A percentile compares a stretch with the other conserved stretches of the same genome.
phyloP scores from a whole-genome alignment of 345 rosid genomes.

The Euclidium syriacum region DNA sequence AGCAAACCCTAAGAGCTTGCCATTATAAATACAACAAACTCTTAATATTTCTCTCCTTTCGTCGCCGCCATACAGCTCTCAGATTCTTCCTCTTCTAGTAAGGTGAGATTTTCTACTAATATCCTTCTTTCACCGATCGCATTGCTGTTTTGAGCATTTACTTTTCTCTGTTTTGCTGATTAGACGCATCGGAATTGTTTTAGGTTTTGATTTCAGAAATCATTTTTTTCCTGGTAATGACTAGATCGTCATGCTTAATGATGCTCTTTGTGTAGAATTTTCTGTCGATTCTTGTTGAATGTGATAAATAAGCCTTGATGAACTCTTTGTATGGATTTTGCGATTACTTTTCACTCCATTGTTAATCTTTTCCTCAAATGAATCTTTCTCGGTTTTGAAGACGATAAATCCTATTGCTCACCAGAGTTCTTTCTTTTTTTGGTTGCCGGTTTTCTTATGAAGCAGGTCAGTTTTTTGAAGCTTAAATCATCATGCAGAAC shows the following conservation, averaged over 20 bases:
- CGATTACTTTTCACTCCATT: not conserved
- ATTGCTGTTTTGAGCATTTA: not conserved
- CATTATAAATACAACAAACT: not conserved
- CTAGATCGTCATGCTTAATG: not conserved
- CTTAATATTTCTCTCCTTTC: not conserved
- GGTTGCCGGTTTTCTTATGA: not conserved
- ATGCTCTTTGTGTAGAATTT: not conserved
- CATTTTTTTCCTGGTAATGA: no score
- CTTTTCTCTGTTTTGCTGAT: not conserved
- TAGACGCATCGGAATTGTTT: not conserved
- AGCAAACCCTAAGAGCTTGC: constrained; percentile 18
- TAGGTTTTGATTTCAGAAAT: not conserved
- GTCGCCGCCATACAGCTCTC: constrained; percentile 17
- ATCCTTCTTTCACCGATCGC: not conserved
- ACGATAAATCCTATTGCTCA: not conserved
- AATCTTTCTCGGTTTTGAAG: not conserved
- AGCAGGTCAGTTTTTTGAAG: not conserved
- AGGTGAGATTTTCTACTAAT: constrained; percentile 7
- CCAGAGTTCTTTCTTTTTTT: not conserved
- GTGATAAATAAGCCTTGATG: not conserved
- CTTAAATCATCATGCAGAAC: constrained; percentile 60
- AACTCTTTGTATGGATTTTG: not conserved
- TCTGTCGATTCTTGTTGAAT: not conserved
- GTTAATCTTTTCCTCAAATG: not conserved
- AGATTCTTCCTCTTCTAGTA: not conserved